Percentiles rank a stretch among this genome's conserved stretches.
Evolutionary conservation across 1,284 basidiomycete genomes (phyloP).

Genomic region (Rhodotorula sp.): DNA sequence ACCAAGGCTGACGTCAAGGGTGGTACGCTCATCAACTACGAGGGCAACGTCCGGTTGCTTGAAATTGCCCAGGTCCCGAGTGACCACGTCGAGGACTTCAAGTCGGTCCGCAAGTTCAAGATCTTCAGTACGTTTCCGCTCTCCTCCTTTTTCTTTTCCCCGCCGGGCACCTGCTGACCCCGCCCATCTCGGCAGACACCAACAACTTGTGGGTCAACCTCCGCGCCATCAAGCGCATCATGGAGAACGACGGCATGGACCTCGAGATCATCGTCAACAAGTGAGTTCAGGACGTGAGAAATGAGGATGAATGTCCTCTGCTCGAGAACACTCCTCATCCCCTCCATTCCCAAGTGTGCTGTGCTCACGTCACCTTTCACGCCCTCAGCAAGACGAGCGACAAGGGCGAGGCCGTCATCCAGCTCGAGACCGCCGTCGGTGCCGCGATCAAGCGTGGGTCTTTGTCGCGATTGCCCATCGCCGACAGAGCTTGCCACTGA

Average conservation of each 20-base stretch:
- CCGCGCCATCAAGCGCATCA: constrained; percentile 82
- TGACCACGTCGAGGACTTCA: constrained; percentile 98
- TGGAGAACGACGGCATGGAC: constrained; percentile 77
- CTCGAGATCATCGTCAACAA: constrained; percentile 89
- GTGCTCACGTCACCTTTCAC: constrained; percentile 18
- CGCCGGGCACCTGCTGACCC: too few relatives aligned
- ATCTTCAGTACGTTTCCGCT: constrained; percentile 59
- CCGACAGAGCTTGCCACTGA: not conserved
- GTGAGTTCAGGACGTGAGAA: not conserved
- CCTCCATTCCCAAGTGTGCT: constrained; percentile 55
- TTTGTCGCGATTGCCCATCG: not conserved
- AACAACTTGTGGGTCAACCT: constrained; percentile 99
- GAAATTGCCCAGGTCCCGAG: constrained; percentile 98
- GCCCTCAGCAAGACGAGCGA: constrained; percentile 89
- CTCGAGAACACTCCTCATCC: not conserved
- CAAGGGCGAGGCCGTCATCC: constrained; percentile 76
- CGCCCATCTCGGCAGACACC: constrained; percentile 12
- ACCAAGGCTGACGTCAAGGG: constrained; percentile 99
- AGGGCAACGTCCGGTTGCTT: constrained; percentile 87
- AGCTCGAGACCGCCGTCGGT: constrained; percentile 97
- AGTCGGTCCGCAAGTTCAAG: constrained; percentile 65
- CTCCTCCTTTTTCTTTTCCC: not conserved
- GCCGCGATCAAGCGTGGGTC: constrained; percentile 81
- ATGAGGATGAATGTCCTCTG: not conserved
- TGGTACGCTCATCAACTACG: constrained; percentile 69